Base-by-base conservation (phyloP, 2,329 filamentous ascomycete genomes). In the Sclerotinia borealis region DNA sequence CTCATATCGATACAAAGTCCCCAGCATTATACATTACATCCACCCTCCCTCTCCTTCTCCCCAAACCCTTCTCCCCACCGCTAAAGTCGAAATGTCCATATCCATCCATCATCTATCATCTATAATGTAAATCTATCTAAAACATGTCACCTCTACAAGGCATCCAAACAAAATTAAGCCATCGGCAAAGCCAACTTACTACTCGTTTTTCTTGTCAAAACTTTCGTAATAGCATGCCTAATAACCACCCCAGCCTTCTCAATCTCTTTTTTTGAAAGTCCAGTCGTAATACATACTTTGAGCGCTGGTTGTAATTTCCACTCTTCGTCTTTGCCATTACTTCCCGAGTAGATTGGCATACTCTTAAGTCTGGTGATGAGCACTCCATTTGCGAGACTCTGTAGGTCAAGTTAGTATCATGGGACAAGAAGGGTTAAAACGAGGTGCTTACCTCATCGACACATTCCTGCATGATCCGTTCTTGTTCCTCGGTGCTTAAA, bases 221-320 rank as follows among this genome's bases (percentile, higher is more conserved):
- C 86, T 79, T 96, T 97, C 59, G 93, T 96, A 69, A 98, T 91
- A 17, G 95, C 93, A 77, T 97, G 93, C 65, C 93, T 83, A 69
- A 99, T 93, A 11, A 85, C 87, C 9, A 88, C 86, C 17, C 93
- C 95, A 0, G 95, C 92, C 80, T 96, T 96, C 79, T 99, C 96
- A 61, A 93, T 90, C 76, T 99, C 95, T 79, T 96, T 97, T 80
- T 90, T 96, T 29, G 90, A 90, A 66, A 99, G 79, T 1, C 90
- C 95, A 6, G 85, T 90, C 0, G 93, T 96, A 61, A 97, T 81
- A 74, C 93, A 98, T 15, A 98, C 85, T 78, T 98, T 97, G 66
- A 99, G 82, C 0, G 92, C 91, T 11, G 95, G 91, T 69, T 85
- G 82, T n/a, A 88, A 81, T 65, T 85, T 83, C 80, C 89, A 91